Evolutionary conservation across 768 basidiomycete genomes (phyloP).

Genomic region (Boletus tomentosulus): DNA sequence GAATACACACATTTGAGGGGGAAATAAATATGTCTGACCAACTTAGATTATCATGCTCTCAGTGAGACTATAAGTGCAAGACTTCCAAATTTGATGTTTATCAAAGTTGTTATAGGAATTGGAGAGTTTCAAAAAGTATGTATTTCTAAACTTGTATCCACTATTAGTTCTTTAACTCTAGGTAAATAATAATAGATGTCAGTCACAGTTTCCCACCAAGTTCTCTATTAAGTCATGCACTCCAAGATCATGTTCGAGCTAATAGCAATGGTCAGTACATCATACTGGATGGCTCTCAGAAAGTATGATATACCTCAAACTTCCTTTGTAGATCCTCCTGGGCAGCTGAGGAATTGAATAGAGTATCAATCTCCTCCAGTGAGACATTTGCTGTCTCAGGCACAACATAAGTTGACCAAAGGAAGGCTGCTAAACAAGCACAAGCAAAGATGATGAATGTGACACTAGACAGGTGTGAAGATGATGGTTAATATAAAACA

Average conservation of each 20-base stretch:
- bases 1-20: too few relatives aligned
- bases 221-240: slow-evolving; percentile 42
- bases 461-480: slow-evolving; percentile 34
- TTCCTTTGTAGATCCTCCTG: slow-evolving; percentile 49
- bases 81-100: too few relatives aligned
- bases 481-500: background rate
- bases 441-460: slow-evolving; percentile 67
- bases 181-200: background rate
- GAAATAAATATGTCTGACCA: too few relatives aligned
- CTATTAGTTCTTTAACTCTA: background rate
- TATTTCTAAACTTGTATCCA: background rate
- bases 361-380: slow-evolving; percentile 68
- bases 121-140: too few relatives aligned
- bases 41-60: too few relatives aligned
- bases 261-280: background rate
- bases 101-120: too few relatives aligned
- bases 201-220: slow-evolving; percentile 23
- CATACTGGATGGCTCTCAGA: background rate
- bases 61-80: too few relatives aligned
- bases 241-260: slow-evolving; percentile 60
- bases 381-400: slow-evolving; percentile 78
- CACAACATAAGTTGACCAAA: slow-evolving; percentile 67
- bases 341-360: slow-evolving; percentile 60
- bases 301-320: slow-evolving; percentile 40
- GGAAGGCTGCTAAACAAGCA: slow-evolving; percentile 61